Conservation (phyloP, 345 rosid species). For the Noccaea caerulescens region DNA sequence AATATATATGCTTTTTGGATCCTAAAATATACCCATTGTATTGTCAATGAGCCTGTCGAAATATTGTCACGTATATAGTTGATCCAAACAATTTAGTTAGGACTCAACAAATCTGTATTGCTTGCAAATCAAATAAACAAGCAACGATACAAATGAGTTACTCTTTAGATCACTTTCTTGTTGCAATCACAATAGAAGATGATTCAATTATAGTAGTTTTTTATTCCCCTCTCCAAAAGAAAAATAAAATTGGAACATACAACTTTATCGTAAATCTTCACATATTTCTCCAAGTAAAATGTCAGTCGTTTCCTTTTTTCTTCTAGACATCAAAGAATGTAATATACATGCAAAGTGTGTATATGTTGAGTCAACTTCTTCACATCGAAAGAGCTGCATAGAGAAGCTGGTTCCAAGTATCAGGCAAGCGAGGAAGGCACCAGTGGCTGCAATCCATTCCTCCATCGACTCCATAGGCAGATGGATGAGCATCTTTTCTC, state of each 20-base stretch:
- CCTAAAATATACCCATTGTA: too few relatives aligned
- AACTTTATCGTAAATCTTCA: constrained; percentile 8
- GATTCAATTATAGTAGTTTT: neutral
- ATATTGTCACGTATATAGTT: neutral
- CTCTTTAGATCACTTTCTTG: constrained; percentile 4
- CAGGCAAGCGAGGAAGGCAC: constrained; percentile 97
- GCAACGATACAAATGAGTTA: constrained; percentile 5
- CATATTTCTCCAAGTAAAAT: constrained; percentile 14
- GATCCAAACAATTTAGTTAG: neutral
- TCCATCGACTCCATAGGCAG: constrained; percentile 55
- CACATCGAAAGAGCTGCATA: constrained; percentile 73
- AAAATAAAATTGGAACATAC: constrained; percentile 11
- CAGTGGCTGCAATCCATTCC: constrained; percentile 93
- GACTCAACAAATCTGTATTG: neutral
- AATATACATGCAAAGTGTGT: constrained; percentile 30
- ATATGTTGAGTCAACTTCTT: constrained; percentile 27
- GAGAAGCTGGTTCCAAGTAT: constrained; percentile 94
- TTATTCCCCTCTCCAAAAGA: neutral
- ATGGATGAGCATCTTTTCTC: constrained; percentile 93
- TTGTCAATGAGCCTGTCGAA: too few relatives aligned
- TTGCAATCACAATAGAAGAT: constrained; percentile 26
- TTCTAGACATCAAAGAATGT: constrained; percentile 22
- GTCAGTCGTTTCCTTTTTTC: constrained; percentile 6
- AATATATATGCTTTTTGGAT: too few relatives aligned
- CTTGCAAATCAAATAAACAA: neutral